Percentiles rank a stretch among this genome's conserved stretches.
Conservation (phyloP, 305 asterid species). For the Solanum hybrid region DNA sequence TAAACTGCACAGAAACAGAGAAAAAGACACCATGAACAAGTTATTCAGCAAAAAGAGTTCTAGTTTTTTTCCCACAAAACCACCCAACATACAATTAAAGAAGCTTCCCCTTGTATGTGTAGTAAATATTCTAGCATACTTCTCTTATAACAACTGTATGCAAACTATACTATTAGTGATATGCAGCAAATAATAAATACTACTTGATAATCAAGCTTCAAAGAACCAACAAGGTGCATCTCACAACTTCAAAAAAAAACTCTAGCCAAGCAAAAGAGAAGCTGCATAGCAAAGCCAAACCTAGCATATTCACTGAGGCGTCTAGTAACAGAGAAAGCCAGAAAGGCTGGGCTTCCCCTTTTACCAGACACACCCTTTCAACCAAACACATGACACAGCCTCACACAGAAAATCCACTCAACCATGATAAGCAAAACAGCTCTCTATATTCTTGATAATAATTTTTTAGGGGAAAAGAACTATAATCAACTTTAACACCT, state of each 20-base stretch:
- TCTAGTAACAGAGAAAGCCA: background rate
- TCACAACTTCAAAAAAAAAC: background rate
- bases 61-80: background rate
- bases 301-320: background rate
- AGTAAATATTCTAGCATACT: background rate
- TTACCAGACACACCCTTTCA: background rate
- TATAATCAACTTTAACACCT: too few species aligned
- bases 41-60: background rate
- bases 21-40: background rate
- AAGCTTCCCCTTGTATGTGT: background rate
- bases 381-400: background rate
- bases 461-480: too few species aligned
- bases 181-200: background rate
- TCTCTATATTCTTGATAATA: too few species aligned
- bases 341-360: background rate
- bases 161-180: background rate
- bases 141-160: background rate
- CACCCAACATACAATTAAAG: background rate
- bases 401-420: background rate
- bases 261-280: background rate
- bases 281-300: background rate
- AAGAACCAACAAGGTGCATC: background rate
- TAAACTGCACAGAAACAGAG: slow-evolving; percentile 29
- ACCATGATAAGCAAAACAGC: background rate
- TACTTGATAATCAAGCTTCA: background rate